Evolutionary conservation across 441 rosid species (phyloP).

Genomic region (Mallotus japonicus): DNA sequence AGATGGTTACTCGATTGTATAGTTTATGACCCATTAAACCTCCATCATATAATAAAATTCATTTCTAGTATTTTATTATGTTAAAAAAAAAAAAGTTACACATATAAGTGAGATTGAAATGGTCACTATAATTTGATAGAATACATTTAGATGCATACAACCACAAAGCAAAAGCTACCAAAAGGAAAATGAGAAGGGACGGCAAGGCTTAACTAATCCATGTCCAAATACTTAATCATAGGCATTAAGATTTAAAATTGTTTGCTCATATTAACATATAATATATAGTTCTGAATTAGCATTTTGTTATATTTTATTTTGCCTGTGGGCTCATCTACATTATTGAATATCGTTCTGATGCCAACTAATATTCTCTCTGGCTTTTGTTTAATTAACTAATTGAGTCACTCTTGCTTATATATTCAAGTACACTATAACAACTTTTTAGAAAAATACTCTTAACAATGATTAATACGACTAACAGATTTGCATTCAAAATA

Average conservation of each 20-base stretch:
- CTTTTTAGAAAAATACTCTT: background rate
- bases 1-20: too few species aligned
- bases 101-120: background rate
- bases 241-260: background rate
- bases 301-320: background rate
- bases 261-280: background rate
- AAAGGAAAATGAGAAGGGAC: background rate
- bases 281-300: background rate
- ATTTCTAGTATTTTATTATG: too few species aligned
- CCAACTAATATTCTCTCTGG: background rate
- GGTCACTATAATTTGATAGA: background rate
- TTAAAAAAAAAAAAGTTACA: too few species aligned
- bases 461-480: too few species aligned
- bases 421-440: background rate
- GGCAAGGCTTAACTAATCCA: conserved; percentile 12
- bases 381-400: background rate
- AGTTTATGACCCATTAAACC: too few species aligned
- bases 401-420: too few species aligned
- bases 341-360: background rate
- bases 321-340: background rate
- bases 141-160: background rate
- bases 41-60: too few species aligned
- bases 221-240: conserved; percentile 5
- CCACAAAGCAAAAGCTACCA: background rate
- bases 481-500: too few species aligned